Conservation (phyloP, 73 alveolate genomes). For the Stentor coeruleus region DNA sequence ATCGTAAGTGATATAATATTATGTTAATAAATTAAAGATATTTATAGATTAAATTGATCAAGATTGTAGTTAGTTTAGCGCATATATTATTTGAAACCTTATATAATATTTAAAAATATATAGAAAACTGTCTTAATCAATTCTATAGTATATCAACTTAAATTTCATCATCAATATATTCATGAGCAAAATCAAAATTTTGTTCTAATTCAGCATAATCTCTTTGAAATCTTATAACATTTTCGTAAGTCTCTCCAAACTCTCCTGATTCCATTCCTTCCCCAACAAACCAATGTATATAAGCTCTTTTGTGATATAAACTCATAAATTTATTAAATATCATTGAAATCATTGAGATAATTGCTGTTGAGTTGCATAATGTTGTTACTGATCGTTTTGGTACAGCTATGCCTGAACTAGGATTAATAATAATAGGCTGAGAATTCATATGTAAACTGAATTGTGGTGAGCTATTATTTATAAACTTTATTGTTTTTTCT, state of each 20-base stretch:
- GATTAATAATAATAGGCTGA: slow-evolving; percentile 94
- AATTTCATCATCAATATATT: no score
- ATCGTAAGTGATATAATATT: no score
- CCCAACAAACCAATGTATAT: slow-evolving; percentile 91
- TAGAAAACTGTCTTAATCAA: no score
- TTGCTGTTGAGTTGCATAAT: slow-evolving; percentile 86
- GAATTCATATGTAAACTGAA: slow-evolving; percentile 96
- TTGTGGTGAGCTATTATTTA: slow-evolving; percentile 97
- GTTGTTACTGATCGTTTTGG: slow-evolving; percentile 83
- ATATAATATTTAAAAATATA: no score
- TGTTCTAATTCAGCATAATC: slow-evolving; percentile 69
- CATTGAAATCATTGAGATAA: slow-evolving; percentile 81
- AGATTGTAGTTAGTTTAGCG: no score
- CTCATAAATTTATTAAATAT: slow-evolving; percentile 82
- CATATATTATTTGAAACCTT: no score
- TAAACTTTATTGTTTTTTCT: slow-evolving; percentile 94
- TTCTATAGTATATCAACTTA: no score
- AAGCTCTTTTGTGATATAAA: slow-evolving; percentile 90
- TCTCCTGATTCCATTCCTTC: slow-evolving; percentile 93
- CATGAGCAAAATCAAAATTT: no score
- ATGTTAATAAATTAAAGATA: no score
- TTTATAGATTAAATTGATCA: no score
- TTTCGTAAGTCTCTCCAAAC: slow-evolving; percentile 74
- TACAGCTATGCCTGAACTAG: slow-evolving; percentile 85
- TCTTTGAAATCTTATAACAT: slow-evolving; percentile 54